These are phyloP conservation scores for Brachypodium distachyon DNA, from an alignment of 202 grass and related monocot species.

Conservation along the genomic window DNA sequence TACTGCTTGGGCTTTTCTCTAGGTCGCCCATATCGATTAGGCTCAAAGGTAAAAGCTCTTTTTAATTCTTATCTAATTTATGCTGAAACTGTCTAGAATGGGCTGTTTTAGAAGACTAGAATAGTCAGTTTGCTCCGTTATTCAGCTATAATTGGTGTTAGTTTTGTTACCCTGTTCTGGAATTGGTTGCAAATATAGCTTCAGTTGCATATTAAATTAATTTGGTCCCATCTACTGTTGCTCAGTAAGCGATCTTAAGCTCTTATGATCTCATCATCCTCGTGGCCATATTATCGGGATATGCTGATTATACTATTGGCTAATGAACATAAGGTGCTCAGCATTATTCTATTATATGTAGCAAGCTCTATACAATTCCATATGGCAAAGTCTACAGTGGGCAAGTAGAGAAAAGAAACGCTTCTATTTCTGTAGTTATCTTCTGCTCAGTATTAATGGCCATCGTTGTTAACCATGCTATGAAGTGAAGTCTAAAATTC, in stretches of 20 bases:
- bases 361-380: background rate
- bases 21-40: slow-evolving; percentile 46
- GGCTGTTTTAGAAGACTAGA: no score
- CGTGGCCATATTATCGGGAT: background rate
- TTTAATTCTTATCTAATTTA: background rate
- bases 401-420: background rate
- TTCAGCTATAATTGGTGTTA: no score
- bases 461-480: background rate
- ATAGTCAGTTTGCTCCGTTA: no score
- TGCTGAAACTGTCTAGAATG: background rate
- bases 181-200: background rate
- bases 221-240: background rate
- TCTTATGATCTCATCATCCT: background rate
- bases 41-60: slow-evolving; percentile 20
- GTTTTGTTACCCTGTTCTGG: background rate
- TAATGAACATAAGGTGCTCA: background rate
- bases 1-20: slow-evolving; percentile 70
- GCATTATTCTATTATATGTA: background rate
- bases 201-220: background rate
- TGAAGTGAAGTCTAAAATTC: background rate
- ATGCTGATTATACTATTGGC: no score
- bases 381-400: background rate
- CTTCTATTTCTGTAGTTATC: background rate
- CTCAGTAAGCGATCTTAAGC: background rate
- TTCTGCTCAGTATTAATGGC: background rate